These are phyloP conservation scores for Breviolum minutum DNA, from an alignment of 73 alveolate genomes.

Conservation along the genomic window DNA sequence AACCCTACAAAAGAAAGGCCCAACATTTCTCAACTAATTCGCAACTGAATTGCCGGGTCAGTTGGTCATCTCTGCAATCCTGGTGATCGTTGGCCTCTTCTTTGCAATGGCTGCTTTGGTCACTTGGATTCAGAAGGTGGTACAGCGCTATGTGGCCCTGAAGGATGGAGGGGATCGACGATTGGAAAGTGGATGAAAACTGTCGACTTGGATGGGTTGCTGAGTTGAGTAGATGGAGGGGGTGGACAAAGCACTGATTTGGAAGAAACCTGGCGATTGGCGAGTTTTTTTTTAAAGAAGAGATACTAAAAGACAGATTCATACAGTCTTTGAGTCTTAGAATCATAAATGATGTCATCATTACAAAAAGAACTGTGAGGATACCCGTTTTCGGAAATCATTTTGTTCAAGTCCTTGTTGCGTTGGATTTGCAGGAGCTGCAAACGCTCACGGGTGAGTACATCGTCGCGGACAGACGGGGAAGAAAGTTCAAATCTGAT, in stretches of 20 bases:
- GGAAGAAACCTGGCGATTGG: too few relatives aligned
- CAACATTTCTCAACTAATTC: neutral
- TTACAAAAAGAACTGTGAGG: too few relatives aligned
- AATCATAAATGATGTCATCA: too few relatives aligned
- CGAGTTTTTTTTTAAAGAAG: too few relatives aligned
- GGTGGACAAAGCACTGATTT: neutral
- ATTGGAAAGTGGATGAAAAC: too few relatives aligned
- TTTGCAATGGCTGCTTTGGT: constrained; percentile 18
- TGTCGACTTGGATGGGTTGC: too few relatives aligned
- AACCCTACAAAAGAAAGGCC: neutral
- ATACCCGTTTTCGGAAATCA: too few relatives aligned
- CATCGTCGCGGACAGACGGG: neutral
- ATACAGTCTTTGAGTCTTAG: too few relatives aligned
- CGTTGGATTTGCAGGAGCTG: neutral
- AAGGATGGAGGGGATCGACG: neutral
- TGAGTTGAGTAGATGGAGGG: too few relatives aligned
- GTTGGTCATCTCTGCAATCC: neutral
- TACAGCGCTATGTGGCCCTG: neutral
- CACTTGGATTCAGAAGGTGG: constrained; percentile 8
- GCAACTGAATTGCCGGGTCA: neutral
- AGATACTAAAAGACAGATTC: too few relatives aligned
- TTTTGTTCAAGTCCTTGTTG: too few relatives aligned
- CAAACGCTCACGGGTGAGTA: constrained; percentile 14
- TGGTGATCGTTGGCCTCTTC: constrained; percentile 39
- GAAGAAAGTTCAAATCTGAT: too few relatives aligned